Evolutionary conservation across 371 early-diverging fungal genomes (phyloP), one percentile per base, ranked within the genome.

Genomic region (Actinomucor elegans): DNA sequence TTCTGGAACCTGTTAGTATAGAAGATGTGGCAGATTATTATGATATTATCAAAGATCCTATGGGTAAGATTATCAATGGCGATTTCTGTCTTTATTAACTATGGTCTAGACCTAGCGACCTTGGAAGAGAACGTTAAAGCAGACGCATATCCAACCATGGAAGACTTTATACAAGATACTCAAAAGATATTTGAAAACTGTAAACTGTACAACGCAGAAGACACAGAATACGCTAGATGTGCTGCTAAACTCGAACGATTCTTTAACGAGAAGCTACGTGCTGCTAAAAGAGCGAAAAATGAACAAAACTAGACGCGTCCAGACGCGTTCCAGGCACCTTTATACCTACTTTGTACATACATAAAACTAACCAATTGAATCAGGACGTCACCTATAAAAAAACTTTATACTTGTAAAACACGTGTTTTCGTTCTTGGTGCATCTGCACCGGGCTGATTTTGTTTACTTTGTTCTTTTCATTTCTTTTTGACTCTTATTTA

Each of bases 21-120:
- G 86, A 92, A 17, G 87, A 91, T 26, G 99, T 99, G 0, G 87
- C 94, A 4, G 99, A 99, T 66, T 99, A 99, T 69, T 96, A 96
- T 56, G 83, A 88, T 6, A 87, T 98, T 40, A 97, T 99, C 66
- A 96, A 91, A 59, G 89, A 94, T 37, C 99, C 99, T 0, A 99
- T 99, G 99, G 97, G 92, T 92, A 79, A 67, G 29, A 18, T 17
- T 14, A 23, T 23, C 0, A n/a, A 40, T 29, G 20, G 9, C 24
- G 10, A 23, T 41, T 18, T 28, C 40, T 49, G 11, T 23, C n/a
- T n/a, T n/a, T n/a, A n/a, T n/a, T n/a, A n/a, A n/a, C n/a, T n/a
- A n/a, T n/a, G n/a, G 9, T 14, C 6, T 46, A 80, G 89, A 90
- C 66, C 55, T 90, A 20, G 66, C 74, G 11, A 85, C 78, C 14